A percentile compares a stretch with the other conserved stretches of the same genome.
Conservation (phyloP, 257 asterid species). For the Solanum chilense region DNA sequence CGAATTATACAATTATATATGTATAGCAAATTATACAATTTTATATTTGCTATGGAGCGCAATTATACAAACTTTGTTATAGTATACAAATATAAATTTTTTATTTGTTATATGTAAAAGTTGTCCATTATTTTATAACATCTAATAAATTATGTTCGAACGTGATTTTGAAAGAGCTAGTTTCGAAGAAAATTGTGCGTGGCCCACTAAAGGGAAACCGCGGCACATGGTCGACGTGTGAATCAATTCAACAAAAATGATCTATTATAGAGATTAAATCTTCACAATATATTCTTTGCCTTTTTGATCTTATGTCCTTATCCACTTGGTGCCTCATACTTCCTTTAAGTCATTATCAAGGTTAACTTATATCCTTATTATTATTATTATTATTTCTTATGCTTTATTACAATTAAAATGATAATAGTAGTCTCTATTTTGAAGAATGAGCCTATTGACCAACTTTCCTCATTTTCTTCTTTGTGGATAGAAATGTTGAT, state of each 20-base stretch:
- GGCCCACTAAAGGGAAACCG: neutral
- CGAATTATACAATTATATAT: no score
- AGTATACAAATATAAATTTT: no score
- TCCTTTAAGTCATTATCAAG: neutral
- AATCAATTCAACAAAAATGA: neutral
- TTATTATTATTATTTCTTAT: no score
- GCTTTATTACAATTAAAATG: no score
- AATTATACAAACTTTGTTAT: no score
- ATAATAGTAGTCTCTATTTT: neutral
- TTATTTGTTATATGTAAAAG: no score
- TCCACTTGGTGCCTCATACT: neutral
- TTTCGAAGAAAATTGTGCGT: neutral
- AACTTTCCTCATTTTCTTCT: no score
- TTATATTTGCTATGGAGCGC: no score
- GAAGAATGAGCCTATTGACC: neutral
- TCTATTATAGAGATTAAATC: neutral
- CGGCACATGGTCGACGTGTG: conserved; percentile 17
- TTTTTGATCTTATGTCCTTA: neutral
- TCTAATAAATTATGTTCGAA: neutral
- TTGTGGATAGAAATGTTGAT: no score
- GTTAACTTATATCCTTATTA: neutral
- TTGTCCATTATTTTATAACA: no score
- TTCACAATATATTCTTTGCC: neutral
- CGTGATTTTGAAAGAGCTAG: neutral
- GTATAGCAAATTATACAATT: no score